Conservation (phyloP, 352 stramenopile species). For the Pythium periplocum region DNA sequence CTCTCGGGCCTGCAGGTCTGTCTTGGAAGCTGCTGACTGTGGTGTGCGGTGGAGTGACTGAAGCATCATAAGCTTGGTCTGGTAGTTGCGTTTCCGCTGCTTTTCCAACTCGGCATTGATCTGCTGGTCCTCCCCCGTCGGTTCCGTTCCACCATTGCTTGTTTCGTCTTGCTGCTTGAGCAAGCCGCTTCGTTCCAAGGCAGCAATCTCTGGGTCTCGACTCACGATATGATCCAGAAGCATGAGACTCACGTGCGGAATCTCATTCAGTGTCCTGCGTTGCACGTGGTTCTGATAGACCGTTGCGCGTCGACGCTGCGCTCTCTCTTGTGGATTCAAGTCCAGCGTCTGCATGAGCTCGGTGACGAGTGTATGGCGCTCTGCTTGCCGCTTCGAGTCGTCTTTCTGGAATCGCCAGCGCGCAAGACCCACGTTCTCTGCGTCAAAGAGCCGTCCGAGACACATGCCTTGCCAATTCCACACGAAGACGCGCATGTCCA, state of each 20-base stretch:
- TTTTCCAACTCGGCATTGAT: conserved; percentile 16
- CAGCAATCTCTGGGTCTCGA: conserved; percentile 48
- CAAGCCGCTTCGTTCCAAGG: conserved; percentile 21
- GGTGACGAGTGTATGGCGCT: conserved; percentile 32
- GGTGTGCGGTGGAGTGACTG: conserved; percentile 2
- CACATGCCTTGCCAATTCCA: conserved; percentile 63
- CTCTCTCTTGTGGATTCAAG: conserved; percentile 34
- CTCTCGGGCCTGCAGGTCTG: not conserved
- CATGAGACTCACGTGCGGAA: conserved; percentile 42
- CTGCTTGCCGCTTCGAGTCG: conserved; percentile 37
- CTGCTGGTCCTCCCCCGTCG: conserved; percentile 8
- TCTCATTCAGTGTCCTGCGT: conserved; percentile 38
- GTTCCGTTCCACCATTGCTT: conserved; percentile 4
- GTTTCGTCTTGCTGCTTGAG: conserved; percentile 1
- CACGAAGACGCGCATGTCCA: conserved; percentile 66
- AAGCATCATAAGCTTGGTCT: conserved; percentile 22
- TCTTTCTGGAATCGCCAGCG: conserved; percentile 55
- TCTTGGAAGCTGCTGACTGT: not conserved
- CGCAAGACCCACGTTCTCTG: conserved; percentile 38
- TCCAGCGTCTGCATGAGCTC: conserved; percentile 45
- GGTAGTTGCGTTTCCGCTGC: conserved; percentile 10
- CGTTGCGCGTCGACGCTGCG: conserved; percentile 29
- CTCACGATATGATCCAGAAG: conserved; percentile 65
- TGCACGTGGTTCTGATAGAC: conserved; percentile 47
- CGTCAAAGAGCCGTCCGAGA: conserved; percentile 59